Base-by-base conservation (phyloP, 2,329 filamentous ascomycete species). In the Fusarium scirpi region DNA sequence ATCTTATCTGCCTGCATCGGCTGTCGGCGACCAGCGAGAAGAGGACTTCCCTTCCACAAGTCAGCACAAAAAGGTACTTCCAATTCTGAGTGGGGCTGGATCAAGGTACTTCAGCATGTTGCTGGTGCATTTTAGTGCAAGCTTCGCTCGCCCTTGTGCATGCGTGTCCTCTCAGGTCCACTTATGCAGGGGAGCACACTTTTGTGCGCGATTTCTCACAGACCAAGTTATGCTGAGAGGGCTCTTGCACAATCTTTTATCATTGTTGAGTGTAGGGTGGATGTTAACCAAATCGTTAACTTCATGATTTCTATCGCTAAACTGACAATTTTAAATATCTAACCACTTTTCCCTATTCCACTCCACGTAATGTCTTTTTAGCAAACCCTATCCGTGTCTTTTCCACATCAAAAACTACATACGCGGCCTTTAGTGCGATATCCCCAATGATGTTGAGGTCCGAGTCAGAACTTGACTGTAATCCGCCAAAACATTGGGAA, bases 381-480 rank as follows among this genome's bases (percentile, higher is more conserved):
- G 72, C 72, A 68, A 72, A 76, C 16, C 74, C 74, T 34, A 76
- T 54, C 4, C 59, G 62, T 11, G 51, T 58, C 34, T 69, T 70
- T 6, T 66, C 67, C 8, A 62, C 83, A 72, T 89, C 85, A 75
- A 89, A 89, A 27, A 84, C 86, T 24, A 89, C 85, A 72, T 87
- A 88, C 68, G 87, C 85, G 24, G 85, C 85, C 79, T 89, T 89
- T 78, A 89, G 86, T 66, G 89, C 86, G 70, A 89, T 84, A 65
- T 88, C 87, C 20, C 87, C 87, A 74, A 87, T 89, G 74, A 93
- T 91, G 78, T 90, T 88, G 29, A 85, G 82, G 9, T 53, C 62
- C 9, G 73, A 65, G 11, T 59, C 58, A 51, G 48, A 46, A 22
- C 87, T 89, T 30, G 86, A 83, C 80, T 93, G 91, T n/a, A 93